Base-by-base conservation (phyloP, 2,329 filamentous ascomycete species). In the Sporothrix euskadiensis region DNA sequence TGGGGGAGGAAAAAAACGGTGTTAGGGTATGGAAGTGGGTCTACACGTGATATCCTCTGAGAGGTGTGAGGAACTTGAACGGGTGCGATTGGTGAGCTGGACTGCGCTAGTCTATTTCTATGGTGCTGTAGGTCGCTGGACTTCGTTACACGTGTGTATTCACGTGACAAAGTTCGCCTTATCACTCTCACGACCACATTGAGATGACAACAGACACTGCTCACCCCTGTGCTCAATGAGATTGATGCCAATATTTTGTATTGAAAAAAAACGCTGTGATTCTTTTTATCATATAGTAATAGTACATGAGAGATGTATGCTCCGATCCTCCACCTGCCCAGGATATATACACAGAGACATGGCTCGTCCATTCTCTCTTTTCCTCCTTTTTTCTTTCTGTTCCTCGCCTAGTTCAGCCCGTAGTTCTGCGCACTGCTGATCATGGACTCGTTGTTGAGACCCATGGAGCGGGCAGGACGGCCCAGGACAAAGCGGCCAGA, bases 371-470 rank as follows among this genome's bases (percentile, higher is more conserved):
- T 16, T 30, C 61, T 8, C 12, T 66, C 39, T 30, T 12, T 63
- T 8, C 57, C 32, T 52, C 8, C 7, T 3, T 49, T 56, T 16
- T 19, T 49, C 12, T 3, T 57, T 22, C 10, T 3, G 35, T 47
- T 63, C 10, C 7, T 9, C 19, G 3, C 8, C 30, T 41, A n/a
- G 65, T 47, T 77, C 49, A 85, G 76, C 3, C 83, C 83, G 72
- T 85, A 85, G 75, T 75, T 82, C 71, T 77, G 77, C 3, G 79
- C 80, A 75, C 80, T 84, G 73, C 82, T 80, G 32, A 80, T 69
- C n/a, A 79, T 72, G 32, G 76, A 47, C 10, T n/a, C 73, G 44
- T 71, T 41, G 19, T 52, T 57, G 35, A 57, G 32, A n/a, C 68
- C 68, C 3, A 39, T 14, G 16, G 32, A 30, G n/a, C 61, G 61